Conservation (phyloP, 495 filamentous ascomycete genomes). For the Hyaloscypha bicolor region DNA sequence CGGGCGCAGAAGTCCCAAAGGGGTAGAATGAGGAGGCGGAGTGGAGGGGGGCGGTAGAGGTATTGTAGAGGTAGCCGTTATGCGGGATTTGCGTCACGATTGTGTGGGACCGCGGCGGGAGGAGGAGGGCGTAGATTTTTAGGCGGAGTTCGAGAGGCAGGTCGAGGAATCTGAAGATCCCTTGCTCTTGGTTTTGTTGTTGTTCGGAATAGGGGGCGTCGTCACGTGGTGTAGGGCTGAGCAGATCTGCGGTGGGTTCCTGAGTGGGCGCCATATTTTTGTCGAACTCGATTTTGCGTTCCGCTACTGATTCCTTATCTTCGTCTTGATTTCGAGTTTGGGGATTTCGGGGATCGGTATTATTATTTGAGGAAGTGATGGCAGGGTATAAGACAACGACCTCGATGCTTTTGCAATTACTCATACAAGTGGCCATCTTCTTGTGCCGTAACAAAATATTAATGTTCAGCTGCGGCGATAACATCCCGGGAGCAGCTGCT, state of each 20-base stretch:
- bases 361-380: neutral
- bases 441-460: constrained; percentile 25
- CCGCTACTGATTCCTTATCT: no score
- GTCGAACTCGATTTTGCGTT: no score
- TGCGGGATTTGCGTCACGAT: constrained; percentile 29
- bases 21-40: constrained; percentile 25
- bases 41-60: constrained; percentile 12
- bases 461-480: constrained; percentile 12
- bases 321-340: neutral
- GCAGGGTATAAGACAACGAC: constrained; percentile 21
- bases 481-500: constrained; percentile 3
- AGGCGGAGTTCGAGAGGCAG: constrained; percentile 34
- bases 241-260: neutral
- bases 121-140: constrained; percentile 31
- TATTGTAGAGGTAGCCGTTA: constrained; percentile 28
- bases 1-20: constrained; percentile 7
- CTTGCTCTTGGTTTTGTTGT: neutral
- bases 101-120: constrained; percentile 29
- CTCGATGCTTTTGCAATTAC: constrained; percentile 28
- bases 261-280: neutral
- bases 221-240: constrained; percentile 6
- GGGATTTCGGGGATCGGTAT: neutral
- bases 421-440: constrained; percentile 8
- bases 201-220: neutral
- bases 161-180: constrained; percentile 27